Evolutionary conservation across 2,329 filamentous ascomycete genomes (phyloP).

Genomic region (Lachnellula willkommii): DNA sequence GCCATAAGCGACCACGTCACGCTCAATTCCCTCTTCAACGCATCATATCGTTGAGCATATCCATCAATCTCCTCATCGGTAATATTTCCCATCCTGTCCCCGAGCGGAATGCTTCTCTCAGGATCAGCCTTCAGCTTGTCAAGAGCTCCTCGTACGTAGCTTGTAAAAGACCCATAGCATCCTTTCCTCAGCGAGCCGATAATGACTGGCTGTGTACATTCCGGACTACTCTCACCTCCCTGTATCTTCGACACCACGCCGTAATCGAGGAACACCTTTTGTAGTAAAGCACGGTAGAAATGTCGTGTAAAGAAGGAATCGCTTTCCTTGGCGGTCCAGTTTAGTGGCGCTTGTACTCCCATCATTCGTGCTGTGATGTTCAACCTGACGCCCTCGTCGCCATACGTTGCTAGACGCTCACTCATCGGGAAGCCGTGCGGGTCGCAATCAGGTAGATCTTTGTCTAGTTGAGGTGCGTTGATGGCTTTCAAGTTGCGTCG

Average conservation of each 20-base stretch:
- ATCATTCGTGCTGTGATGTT: conserved; percentile 98
- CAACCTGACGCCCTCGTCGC: conserved; percentile 62
- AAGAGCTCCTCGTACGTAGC: conserved; percentile 77
- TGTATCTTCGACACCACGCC: conserved; percentile 61
- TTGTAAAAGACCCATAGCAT: conserved; percentile 68
- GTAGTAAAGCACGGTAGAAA: conserved; percentile 84
- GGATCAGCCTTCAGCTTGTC: conserved; percentile 63
- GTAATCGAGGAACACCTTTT: conserved; percentile 85
- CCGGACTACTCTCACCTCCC: conserved; percentile 17
- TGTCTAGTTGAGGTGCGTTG: conserved; percentile 60
- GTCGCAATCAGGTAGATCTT: conserved; percentile 69
- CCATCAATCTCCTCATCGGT: conserved; percentile 68
- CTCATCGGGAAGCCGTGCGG: conserved; percentile 95
- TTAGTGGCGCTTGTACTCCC: conserved; percentile 90
- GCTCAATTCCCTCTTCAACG: conserved; percentile 73
- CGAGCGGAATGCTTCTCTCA: conserved; percentile 55
- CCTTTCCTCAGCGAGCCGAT: conserved; percentile 79
- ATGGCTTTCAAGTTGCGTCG: conserved; percentile 63
- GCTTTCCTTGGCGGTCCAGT: conserved; percentile 80
- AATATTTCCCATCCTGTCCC: conserved; percentile 59
- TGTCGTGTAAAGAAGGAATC: conserved; percentile 87
- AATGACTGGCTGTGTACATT: conserved; percentile 72
- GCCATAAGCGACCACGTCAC: conserved; percentile 95
- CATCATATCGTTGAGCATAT: conserved; percentile 62
- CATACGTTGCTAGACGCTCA: conserved; percentile 55